phyloP scores from a whole-genome alignment of 2,329 filamentous ascomycete genomes.

The Trichoderma hamatum region DNA sequence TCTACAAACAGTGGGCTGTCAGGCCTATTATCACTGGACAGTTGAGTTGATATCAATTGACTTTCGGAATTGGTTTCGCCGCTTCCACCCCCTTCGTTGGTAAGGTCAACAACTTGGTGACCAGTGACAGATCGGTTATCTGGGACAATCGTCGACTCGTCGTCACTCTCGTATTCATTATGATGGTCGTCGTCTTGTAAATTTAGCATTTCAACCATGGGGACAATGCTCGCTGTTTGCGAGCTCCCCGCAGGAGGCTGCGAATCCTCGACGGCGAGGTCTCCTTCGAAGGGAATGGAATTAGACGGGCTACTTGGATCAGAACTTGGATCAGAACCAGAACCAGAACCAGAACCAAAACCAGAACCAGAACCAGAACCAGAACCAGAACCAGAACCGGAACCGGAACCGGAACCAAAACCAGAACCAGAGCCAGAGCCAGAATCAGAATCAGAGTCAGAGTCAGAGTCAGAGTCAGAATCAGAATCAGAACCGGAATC shows the following conservation, averaged over 20 bases:
- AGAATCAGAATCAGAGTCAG: background rate
- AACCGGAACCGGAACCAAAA: background rate
- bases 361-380: too few relatives aligned
- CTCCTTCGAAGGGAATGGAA: background rate
- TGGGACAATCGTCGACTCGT: constrained; percentile 18
- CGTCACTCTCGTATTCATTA: background rate
- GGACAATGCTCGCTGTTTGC: background rate
- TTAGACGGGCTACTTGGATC: background rate
- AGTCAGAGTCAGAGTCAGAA: background rate
- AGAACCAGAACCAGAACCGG: too few relatives aligned
- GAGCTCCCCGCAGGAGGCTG: background rate
- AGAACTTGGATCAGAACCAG: background rate
- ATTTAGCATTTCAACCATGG: background rate
- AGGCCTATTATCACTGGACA: background rate
- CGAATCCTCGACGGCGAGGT: background rate
- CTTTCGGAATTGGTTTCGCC: background rate
- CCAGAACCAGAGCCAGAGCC: background rate
- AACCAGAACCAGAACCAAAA: background rate
- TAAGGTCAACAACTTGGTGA: constrained; percentile 18
- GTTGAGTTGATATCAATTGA: background rate
- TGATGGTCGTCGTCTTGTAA: background rate
- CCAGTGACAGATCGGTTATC: constrained; percentile 1
- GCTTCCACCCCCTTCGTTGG: background rate
- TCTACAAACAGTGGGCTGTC: constrained; percentile 21
- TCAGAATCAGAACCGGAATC: background rate